Evolutionary conservation across 208 protist species (phyloP).

Genomic region (Leptomonas seymouri): DNA sequence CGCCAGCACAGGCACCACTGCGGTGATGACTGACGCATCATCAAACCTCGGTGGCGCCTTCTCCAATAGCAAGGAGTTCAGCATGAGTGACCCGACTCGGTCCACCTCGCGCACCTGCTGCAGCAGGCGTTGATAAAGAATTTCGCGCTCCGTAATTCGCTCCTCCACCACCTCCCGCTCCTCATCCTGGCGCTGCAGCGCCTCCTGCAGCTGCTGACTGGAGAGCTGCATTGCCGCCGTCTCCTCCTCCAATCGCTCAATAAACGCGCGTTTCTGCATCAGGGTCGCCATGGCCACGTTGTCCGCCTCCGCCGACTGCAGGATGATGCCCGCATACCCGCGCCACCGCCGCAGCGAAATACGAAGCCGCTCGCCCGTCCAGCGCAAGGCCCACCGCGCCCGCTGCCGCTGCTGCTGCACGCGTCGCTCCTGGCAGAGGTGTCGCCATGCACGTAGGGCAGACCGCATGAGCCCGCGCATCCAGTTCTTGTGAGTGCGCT

Average conservation of each 20-base stretch:
- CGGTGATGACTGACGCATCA: constrained; percentile 12
- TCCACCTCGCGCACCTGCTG: constrained; percentile 69
- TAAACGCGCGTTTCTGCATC: constrained; percentile 32
- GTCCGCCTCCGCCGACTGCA: constrained; percentile 47
- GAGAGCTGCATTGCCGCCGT: constrained; percentile 39
- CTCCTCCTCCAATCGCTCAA: constrained; percentile 44
- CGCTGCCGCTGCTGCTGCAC: constrained; percentile 64
- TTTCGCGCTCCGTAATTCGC: constrained; percentile 41
- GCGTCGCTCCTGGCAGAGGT: constrained; percentile 50
- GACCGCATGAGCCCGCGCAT: constrained; percentile 58
- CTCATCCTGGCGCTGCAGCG: constrained; percentile 43
- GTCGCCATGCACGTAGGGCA: constrained; percentile 61
- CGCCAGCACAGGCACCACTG: not conserved
- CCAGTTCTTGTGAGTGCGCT: constrained; percentile 54
- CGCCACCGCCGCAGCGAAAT: constrained; percentile 57
- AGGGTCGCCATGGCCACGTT: constrained; percentile 47
- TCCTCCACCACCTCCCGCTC: constrained; percentile 37
- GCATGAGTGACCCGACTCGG: constrained; percentile 58
- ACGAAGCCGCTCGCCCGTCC: constrained; percentile 53
- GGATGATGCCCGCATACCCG: constrained; percentile 46
- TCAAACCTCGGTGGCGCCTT: constrained; percentile 32
- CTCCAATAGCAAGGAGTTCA: constrained; percentile 57
- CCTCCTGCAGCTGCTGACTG: constrained; percentile 36
- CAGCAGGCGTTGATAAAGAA: constrained; percentile 50
- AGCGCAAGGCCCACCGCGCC: constrained; percentile 57